A percentile compares a stretch with the other conserved stretches of the same genome.
Conservation (phyloP, 2,329 filamentous ascomycete genomes). For the Cordyceps sp. region DNA sequence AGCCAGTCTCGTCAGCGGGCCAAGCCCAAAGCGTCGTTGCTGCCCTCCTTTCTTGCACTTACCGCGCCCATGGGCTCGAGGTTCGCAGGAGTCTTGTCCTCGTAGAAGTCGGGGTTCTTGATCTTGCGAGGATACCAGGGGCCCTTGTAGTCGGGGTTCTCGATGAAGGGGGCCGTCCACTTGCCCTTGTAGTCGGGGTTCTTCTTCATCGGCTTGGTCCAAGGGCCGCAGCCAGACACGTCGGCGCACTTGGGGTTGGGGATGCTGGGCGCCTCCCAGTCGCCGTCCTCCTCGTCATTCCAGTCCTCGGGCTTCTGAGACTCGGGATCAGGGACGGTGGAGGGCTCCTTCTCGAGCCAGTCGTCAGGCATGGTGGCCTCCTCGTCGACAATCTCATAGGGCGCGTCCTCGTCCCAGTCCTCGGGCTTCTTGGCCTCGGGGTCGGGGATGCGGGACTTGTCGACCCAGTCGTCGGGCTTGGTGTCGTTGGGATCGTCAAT, state of each 20-base stretch:
- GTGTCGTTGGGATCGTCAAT: slow-evolving; percentile 87
- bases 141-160: slow-evolving; percentile 98
- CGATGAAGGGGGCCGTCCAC: slow-evolving; percentile 82
- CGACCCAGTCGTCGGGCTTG: slow-evolving; percentile 94
- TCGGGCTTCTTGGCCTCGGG: slow-evolving; percentile 91
- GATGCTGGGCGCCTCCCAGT: slow-evolving; percentile 82
- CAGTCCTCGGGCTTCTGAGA: slow-evolving; percentile 96
- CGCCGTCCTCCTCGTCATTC: slow-evolving; percentile 98
- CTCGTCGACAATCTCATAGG: slow-evolving; percentile 89
- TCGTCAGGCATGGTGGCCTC: slow-evolving; percentile 83
- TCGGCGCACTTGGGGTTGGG: slow-evolving; percentile 95
- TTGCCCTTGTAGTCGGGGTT: slow-evolving; percentile 99
- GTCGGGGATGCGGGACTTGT: slow-evolving; percentile 78
- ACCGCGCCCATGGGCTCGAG: slow-evolving; percentile 96
- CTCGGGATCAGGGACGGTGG: slow-evolving; percentile 76
- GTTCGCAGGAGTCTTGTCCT: slow-evolving; percentile 94
- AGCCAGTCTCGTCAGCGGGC: not conserved
- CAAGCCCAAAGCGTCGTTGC: no score
- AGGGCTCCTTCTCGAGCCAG: slow-evolving; percentile 85
- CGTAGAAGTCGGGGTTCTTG: slow-evolving; percentile 85
- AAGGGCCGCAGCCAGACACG: slow-evolving; percentile 82
- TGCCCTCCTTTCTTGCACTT: slow-evolving; percentile 38
- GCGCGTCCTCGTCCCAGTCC: slow-evolving; percentile 97
- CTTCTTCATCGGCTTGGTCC: slow-evolving; percentile 80
- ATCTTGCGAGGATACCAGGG: slow-evolving; percentile 92